phyloP scores from a whole-genome alignment of 306 rosid genomes.

The Lathyrus oleraceus region DNA sequence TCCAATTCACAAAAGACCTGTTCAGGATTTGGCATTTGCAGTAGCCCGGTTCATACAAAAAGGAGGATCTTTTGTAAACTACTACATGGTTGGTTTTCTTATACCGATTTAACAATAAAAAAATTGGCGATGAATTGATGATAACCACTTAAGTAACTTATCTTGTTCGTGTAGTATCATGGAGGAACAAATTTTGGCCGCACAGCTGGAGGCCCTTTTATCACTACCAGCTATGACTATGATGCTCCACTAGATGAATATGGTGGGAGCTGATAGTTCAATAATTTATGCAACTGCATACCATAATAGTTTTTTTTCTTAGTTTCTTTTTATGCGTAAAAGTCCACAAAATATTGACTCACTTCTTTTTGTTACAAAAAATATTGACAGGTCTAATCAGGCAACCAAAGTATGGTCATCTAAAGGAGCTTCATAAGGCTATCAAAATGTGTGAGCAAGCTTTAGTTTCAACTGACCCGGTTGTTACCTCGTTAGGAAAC shows the following conservation, averaged over 20 bases:
- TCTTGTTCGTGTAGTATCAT: slow-evolving; percentile 63
- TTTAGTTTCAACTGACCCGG: slow-evolving; percentile 83
- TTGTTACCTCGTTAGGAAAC: slow-evolving; percentile 81
- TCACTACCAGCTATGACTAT: slow-evolving; percentile 97
- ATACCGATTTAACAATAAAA: slow-evolving; percentile 25
- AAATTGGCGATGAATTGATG: slow-evolving; percentile 15
- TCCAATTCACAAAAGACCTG: slow-evolving; percentile 84
- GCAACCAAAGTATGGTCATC: slow-evolving; percentile 95
- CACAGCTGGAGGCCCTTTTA: slow-evolving; percentile 97
- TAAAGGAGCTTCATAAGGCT: slow-evolving; percentile 93
- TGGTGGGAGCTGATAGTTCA: slow-evolving; percentile 56
- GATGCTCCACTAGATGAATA: slow-evolving; percentile 99
- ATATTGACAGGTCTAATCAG: slow-evolving; percentile 75
- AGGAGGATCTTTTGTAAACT: slow-evolving; percentile 94
- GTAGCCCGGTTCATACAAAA: slow-evolving; percentile 79
- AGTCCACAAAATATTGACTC: slow-evolving; percentile 22
- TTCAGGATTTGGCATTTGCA: slow-evolving; percentile 94
- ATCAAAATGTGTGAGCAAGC: slow-evolving; percentile 80
- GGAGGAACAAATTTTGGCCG: slow-evolving; percentile 99
- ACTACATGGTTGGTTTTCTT: slow-evolving; percentile 80
- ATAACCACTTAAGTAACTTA: slow-evolving; percentile 26
- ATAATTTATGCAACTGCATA: slow-evolving; percentile 1
- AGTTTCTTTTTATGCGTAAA: slow-evolving; percentile 1
- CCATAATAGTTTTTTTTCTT: slow-evolving; percentile 7
- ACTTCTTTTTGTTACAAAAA: slow-evolving; percentile 9